Evolutionary conservation across 257 asterid species (phyloP).

Genomic region (Apocynum venetum): DNA sequence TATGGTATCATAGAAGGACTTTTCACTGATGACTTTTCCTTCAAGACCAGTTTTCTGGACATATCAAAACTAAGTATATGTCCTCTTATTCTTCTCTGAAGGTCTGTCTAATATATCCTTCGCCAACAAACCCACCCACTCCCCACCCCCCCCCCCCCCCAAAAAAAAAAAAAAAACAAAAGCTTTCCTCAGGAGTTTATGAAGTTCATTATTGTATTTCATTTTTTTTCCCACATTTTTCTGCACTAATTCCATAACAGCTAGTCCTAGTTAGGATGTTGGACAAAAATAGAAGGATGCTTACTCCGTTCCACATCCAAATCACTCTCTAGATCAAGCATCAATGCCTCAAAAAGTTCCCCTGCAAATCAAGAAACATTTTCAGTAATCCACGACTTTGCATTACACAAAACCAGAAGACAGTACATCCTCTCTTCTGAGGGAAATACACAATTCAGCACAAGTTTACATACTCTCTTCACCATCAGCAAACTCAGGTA

Average conservation of each 20-base stretch:
- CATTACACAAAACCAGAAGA: not conserved
- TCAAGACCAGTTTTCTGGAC: not conserved
- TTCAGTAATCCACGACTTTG: conserved; percentile 5
- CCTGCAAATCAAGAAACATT: conserved; percentile 48
- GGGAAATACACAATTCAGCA: not conserved
- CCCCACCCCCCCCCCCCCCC: too few relatives aligned
- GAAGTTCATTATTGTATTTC: not conserved
- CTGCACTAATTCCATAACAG: not conserved
- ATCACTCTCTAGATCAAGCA: conserved; percentile 76
- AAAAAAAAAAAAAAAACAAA: too few relatives aligned
- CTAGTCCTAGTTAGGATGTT: not conserved
- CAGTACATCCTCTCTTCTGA: not conserved
- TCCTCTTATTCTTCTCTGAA: not conserved
- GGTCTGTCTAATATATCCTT: too few relatives aligned
- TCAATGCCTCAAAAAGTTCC: conserved; percentile 68
- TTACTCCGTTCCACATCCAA: conserved; percentile 62
- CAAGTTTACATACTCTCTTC: conserved; percentile 65
- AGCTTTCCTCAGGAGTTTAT: not conserved
- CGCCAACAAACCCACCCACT: too few relatives aligned
- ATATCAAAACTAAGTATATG: not conserved
- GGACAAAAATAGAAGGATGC: conserved; percentile 19
- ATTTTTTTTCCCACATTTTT: not conserved
- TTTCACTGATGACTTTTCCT: not conserved
- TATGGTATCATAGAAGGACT: too few relatives aligned
- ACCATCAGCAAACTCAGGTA: conserved; percentile 82